Evolutionary conservation across 2,329 filamentous ascomycete genomes (phyloP).

Genomic region (Zalaria obscura): DNA sequence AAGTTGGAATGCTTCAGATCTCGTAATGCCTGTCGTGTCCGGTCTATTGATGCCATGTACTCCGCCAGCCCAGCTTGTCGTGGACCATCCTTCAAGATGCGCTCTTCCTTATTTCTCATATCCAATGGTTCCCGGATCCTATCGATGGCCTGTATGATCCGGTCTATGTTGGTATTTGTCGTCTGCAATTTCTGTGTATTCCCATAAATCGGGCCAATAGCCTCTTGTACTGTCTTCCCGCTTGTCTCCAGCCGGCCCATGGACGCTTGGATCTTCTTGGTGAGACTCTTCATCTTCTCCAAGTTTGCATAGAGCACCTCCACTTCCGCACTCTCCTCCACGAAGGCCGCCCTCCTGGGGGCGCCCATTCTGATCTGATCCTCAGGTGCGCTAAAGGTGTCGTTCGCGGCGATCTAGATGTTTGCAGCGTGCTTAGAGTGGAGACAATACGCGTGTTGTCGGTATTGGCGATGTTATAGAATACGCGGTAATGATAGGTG

Average conservation of each 20-base stretch:
- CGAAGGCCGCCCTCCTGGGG: conserved; percentile 42
- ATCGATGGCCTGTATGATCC: conserved; percentile 74
- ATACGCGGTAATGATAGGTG: too few species aligned
- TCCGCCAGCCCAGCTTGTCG: conserved; percentile 67
- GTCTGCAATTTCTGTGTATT: conserved; percentile 83
- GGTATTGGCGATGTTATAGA: too few species aligned
- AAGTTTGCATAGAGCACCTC: conserved; percentile 56
- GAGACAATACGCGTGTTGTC: not conserved
- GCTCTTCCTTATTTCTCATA: conserved; percentile 81
- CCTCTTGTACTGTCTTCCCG: conserved; percentile 80
- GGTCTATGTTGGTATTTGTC: conserved; percentile 80
- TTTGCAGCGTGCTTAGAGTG: not conserved
- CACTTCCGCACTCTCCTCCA: conserved; percentile 54
- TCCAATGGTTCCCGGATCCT: conserved; percentile 81
- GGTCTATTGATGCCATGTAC: conserved; percentile 81
- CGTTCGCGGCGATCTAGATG: not conserved
- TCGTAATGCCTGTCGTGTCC: conserved; percentile 67
- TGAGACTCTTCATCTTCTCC: conserved; percentile 84
- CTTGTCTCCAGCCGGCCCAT: conserved; percentile 72
- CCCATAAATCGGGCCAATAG: conserved; percentile 80
- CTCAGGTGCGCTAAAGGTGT: not conserved
- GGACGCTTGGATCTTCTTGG: conserved; percentile 88
- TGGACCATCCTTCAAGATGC: conserved; percentile 67
- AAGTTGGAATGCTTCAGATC: conserved; percentile 86
- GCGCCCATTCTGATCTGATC: conserved; percentile 33